A percentile compares a stretch with the other conserved stretches of the same genome.
These are phyloP conservation scores for Alternaria consortialis DNA, from an alignment of 2,329 filamentous ascomycete genomes.

Conservation along the genomic window DNA sequence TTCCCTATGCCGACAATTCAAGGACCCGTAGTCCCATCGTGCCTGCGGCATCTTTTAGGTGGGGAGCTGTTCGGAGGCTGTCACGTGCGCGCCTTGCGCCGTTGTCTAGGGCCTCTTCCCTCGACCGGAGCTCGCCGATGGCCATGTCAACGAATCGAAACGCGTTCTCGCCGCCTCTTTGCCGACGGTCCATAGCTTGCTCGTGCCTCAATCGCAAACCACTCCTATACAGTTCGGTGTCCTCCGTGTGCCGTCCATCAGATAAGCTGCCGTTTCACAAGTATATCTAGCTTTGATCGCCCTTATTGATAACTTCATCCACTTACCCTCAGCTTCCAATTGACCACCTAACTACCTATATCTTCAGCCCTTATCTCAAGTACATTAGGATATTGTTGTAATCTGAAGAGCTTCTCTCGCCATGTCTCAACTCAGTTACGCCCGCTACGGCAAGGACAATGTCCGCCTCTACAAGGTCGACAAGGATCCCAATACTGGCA, in stretches of 20 bases:
- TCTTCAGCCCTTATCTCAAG: conserved; percentile 1
- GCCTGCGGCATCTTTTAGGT: conserved; percentile 17
- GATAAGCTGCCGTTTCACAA: conserved; percentile 36
- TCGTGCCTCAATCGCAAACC: conserved; percentile 26
- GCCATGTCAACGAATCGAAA: conserved; percentile 41
- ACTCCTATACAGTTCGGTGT: conserved; percentile 42
- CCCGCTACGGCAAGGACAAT: conserved; percentile 95
- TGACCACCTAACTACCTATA: conserved; percentile 9
- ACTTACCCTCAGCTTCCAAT: conserved; percentile 13
- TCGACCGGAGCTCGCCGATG: conserved; percentile 48
- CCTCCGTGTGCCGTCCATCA: conserved; percentile 39
- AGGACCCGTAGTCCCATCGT: conserved; percentile 15
- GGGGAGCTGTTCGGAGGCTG: conserved; percentile 17
- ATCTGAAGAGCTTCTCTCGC: conserved; percentile 21
- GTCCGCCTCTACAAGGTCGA: conserved; percentile 97
- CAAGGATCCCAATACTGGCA: conserved; percentile 75
- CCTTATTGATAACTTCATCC: conserved; percentile 26
- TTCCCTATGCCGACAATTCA: conserved; percentile 18
- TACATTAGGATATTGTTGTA: not conserved
- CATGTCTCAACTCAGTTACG: conserved; percentile 62
- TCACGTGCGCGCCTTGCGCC: conserved; percentile 36
- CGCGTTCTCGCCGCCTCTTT: conserved; percentile 33
- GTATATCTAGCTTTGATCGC: conserved; percentile 42
- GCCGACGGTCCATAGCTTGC: conserved; percentile 31
- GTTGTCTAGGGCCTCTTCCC: conserved; percentile 29